Conservation (phyloP, 1,284 basidiomycete species). For the Apiotrichum brassicae region DNA sequence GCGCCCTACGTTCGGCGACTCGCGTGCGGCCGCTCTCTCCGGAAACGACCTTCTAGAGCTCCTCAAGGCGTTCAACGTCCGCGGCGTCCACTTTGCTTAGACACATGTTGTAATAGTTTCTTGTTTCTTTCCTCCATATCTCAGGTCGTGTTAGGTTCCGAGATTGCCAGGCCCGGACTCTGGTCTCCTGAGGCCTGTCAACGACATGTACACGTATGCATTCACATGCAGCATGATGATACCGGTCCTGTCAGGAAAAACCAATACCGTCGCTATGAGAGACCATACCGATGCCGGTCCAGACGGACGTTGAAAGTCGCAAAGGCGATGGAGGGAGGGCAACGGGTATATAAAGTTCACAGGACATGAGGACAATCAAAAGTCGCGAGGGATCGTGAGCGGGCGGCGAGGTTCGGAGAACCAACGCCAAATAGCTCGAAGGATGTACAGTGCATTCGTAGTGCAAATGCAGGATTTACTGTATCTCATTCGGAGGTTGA, state of each 20-base stretch:
- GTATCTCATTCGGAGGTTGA: not conserved
- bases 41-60: conserved; percentile 77
- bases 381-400: too few species aligned
- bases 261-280: too few species aligned
- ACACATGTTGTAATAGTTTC: conserved; percentile 10
- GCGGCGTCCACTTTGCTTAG: conserved; percentile 72
- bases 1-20: conserved; percentile 55
- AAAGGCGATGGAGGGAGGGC: too few species aligned
- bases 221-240: conserved; percentile 12
- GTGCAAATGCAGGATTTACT: not conserved
- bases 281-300: too few species aligned
- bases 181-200: not conserved
- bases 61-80: conserved; percentile 71
- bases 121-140: not conserved
- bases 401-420: too few species aligned
- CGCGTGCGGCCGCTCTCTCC: conserved; percentile 73
- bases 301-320: too few species aligned
- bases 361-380: too few species aligned
- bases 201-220: conserved; percentile 22
- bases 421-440: too few species aligned
- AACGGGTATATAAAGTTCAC: too few species aligned
- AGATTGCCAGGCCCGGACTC: too few species aligned
- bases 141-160: too few species aligned
- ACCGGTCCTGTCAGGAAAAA: conserved; percentile 1
- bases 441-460: not conserved